A percentile compares a stretch with the other conserved stretches of the same genome.
phyloP scores from a whole-genome alignment of 192 early-diverging fungal genomes.

The Coemansia reversa region DNA sequence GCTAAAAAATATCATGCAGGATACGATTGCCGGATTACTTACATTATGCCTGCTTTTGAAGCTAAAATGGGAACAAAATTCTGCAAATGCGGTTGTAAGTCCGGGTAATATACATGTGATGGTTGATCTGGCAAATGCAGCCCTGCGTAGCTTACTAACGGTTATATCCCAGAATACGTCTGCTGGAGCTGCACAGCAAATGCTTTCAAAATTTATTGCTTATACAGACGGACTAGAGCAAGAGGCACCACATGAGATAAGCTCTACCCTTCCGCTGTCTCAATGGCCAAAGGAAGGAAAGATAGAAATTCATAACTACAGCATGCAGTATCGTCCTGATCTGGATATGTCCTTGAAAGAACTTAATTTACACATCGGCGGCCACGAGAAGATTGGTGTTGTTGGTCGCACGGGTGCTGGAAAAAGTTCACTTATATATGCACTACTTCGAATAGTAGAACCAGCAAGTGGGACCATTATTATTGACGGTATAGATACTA shows the following conservation, averaged over 20 bases:
- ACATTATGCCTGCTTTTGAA: constrained; percentile 3
- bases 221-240: constrained; percentile 41
- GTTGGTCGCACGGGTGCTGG: constrained; percentile 58
- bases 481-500: constrained; percentile 59
- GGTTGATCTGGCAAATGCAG: constrained; percentile 2
- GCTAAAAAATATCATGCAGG: neutral
- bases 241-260: constrained; percentile 63
- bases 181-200: neutral
- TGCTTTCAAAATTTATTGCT: constrained; percentile 13
- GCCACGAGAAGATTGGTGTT: constrained; percentile 61
- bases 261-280: constrained; percentile 32
- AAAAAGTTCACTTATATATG: constrained; percentile 60
- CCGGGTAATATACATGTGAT: constrained; percentile 12
- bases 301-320: constrained; percentile 46
- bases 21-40: neutral
- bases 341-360: constrained; percentile 27
- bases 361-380: constrained; percentile 33
- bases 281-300: constrained; percentile 53
- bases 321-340: constrained; percentile 46
- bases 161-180: neutral
- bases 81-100: neutral
- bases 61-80: constrained; percentile 6
- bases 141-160: constrained; percentile 5
- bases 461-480: constrained; percentile 45
- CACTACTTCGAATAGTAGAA: constrained; percentile 61